These are phyloP conservation scores for Pseudozyma sp. DNA, from an alignment of 1,284 basidiomycete genomes.

Conservation along the genomic window DNA sequence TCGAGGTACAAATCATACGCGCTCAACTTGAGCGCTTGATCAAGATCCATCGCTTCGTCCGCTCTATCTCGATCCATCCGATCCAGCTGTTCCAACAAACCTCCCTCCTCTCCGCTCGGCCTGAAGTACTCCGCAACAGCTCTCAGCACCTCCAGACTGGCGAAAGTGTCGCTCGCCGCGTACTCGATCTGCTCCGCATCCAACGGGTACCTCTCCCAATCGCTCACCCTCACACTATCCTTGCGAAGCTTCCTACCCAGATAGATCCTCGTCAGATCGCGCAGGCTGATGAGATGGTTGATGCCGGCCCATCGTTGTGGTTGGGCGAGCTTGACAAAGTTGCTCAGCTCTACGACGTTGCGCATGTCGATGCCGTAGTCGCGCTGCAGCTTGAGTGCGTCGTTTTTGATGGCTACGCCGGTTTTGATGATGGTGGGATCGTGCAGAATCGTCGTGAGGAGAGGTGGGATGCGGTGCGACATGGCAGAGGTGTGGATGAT, in stretches of 20 bases:
- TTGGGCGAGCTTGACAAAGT: conserved; percentile 45
- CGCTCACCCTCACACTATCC: conserved; percentile 43
- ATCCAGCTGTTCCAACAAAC: conserved; percentile 17
- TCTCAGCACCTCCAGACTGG: conserved; percentile 53
- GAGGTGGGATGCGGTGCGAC: conserved; percentile 20
- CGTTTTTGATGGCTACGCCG: conserved; percentile 57
- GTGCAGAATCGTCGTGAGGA: conserved; percentile 41
- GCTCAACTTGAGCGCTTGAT: conserved; percentile 23
- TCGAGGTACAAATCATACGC: conserved; percentile 32
- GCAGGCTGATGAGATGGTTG: conserved; percentile 44
- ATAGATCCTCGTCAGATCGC: conserved; percentile 55
- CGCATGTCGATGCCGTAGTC: conserved; percentile 48
- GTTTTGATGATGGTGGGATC: conserved; percentile 48
- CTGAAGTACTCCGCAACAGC: conserved; percentile 26
- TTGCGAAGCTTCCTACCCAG: conserved; percentile 50
- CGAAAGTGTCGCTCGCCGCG: conserved; percentile 59
- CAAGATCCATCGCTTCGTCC: conserved; percentile 10
- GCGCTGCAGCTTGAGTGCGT: conserved; percentile 53
- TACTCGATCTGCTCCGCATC: conserved; percentile 51
- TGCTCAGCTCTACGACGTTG: conserved; percentile 53
- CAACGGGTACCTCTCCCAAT: conserved; percentile 49
- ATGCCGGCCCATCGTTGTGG: conserved; percentile 33
- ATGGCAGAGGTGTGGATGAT: conserved; percentile 55
- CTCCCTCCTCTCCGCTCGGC: background rate
- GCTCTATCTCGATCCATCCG: background rate